These are phyloP conservation scores for Colletotrichum spaethianum DNA, from an alignment of 2,329 filamentous ascomycete genomes.

Conservation along the genomic window DNA sequence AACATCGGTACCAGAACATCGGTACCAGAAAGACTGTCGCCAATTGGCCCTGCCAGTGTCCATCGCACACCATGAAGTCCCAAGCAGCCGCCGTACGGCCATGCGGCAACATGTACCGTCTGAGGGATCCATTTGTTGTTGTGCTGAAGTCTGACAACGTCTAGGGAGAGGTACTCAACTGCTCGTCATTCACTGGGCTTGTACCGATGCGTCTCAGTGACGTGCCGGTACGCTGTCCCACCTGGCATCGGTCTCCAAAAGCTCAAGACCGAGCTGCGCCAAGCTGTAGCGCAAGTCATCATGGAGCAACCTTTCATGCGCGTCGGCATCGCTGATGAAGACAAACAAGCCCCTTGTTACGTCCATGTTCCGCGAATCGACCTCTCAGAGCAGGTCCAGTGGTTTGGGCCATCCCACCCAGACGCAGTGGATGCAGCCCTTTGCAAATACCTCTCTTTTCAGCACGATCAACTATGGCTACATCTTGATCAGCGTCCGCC, in stretches of 20 bases:
- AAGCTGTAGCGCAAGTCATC: conserved; percentile 58
- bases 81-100: conserved; percentile 21
- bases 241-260: neutral
- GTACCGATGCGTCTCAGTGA: conserved; percentile 62
- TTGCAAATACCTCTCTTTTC: conserved; percentile 52
- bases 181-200: conserved; percentile 62
- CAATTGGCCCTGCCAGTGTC: neutral
- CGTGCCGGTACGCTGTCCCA: conserved; percentile 57
- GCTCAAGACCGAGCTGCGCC: conserved; percentile 47
- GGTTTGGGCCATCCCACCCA: conserved; percentile 43
- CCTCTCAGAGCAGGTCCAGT: conserved; percentile 59
- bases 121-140: no score
- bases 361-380: conserved; percentile 59
- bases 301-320: conserved; percentile 62
- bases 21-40: neutral
- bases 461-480: conserved; percentile 59
- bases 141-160: conserved; percentile 44
- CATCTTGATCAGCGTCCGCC: conserved; percentile 57
- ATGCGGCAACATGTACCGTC: conserved; percentile 32
- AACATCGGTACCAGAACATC: neutral
- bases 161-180: conserved; percentile 60
- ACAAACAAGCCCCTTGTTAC: conserved; percentile 60
- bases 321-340: conserved; percentile 62
- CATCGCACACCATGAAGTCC: neutral
- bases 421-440: conserved; percentile 44